Percentiles rank a stretch among this genome's conserved stretches.
phyloP scores from a whole-genome alignment of 305 asterid species.

The Plantago coronopus region DNA sequence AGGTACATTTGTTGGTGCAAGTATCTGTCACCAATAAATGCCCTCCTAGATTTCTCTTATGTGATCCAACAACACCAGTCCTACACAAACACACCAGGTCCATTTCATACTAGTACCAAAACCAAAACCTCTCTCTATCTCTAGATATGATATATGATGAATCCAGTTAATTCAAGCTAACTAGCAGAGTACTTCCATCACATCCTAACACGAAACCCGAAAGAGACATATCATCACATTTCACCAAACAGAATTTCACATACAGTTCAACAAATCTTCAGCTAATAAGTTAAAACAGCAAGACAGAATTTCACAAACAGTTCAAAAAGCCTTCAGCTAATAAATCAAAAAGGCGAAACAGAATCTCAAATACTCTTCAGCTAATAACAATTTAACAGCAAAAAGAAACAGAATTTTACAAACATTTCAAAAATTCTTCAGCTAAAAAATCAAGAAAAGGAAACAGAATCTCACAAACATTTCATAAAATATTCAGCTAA shows the following conservation, averaged over 20 bases:
- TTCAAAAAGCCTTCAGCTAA: no score
- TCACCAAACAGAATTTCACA: neutral
- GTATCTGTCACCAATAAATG: constrained; percentile 7
- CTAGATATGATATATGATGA: neutral
- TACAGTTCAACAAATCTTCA: no score
- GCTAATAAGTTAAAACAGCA: no score
- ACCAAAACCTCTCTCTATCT: neutral
- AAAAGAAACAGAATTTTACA: no score
- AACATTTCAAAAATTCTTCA: no score
- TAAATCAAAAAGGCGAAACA: no score
- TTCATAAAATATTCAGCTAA: no score
- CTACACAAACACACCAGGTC: neutral
- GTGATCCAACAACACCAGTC: neutral
- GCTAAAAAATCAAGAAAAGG: no score
- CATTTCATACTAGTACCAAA: neutral
- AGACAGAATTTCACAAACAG: no score
- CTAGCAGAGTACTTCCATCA: neutral
- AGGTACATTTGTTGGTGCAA: neutral
- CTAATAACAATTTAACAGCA: no score
- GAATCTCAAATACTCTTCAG: no score
- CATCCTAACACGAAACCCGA: neutral
- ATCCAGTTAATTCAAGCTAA: neutral
- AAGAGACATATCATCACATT: neutral
- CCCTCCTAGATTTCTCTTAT: neutral
- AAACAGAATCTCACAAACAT: no score